Percentiles rank a stretch among this genome's conserved stretches.
These are phyloP conservation scores for Sesbania bispinosa DNA, from an alignment of 306 rosid species.

Conservation along the genomic window DNA sequence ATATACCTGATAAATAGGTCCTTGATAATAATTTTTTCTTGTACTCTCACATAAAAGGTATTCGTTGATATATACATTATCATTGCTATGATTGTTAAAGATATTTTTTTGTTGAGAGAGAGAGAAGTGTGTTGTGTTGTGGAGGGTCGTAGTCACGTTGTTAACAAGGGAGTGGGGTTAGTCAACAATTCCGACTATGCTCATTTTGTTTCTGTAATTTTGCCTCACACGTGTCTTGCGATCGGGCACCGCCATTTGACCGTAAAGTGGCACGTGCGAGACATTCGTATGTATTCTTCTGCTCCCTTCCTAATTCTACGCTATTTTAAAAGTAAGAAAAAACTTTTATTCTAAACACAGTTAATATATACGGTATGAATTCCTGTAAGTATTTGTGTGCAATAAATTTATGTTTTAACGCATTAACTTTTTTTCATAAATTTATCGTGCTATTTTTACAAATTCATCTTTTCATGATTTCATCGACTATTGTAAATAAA, in stretches of 20 bases:
- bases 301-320: too few species aligned
- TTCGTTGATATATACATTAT: background rate
- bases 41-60: background rate
- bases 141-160: slow-evolving; percentile 32
- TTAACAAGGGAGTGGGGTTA: background rate
- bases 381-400: too few species aligned
- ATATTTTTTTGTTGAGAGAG: background rate
- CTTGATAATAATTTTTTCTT: too few species aligned
- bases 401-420: too few species aligned
- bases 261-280: slow-evolving; percentile 53
- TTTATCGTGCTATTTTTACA: too few species aligned
- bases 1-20: too few species aligned
- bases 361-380: too few species aligned
- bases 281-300: background rate
- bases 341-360: too few species aligned
- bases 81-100: background rate
- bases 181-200: slow-evolving; percentile 53
- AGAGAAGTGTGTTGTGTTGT: background rate
- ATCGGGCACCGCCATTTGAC: slow-evolving; percentile 86
- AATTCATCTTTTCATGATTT: too few species aligned
- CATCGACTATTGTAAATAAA: too few species aligned
- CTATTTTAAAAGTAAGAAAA: background rate
- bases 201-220: slow-evolving; percentile 7
- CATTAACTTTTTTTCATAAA: too few species aligned
- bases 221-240: slow-evolving; percentile 46